These are phyloP conservation scores for Bathelium albidoporum DNA, from an alignment of 495 filamentous ascomycete genomes.

Conservation along the genomic window DNA sequence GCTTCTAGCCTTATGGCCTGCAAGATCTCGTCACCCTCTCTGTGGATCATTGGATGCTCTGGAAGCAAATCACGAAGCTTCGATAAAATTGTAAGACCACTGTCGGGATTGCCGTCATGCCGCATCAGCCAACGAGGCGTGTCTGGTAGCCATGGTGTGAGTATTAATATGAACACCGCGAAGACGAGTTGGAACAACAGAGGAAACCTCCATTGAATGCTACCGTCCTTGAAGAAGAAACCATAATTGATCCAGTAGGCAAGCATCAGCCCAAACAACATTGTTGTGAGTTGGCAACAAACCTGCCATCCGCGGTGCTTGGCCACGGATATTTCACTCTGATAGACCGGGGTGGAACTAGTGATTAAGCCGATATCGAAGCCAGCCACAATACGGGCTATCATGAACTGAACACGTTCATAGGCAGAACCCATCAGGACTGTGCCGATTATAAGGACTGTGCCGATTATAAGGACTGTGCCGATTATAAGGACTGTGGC, in stretches of 20 bases:
- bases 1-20: slow-evolving; percentile 7
- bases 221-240: slow-evolving; percentile 1
- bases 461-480: slow-evolving; percentile 9
- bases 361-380: slow-evolving; percentile 27
- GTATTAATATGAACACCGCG: slow-evolving; percentile 22
- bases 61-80: not conserved
- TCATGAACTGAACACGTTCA: slow-evolving; percentile 4
- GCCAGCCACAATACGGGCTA: slow-evolving; percentile 14
- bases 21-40: slow-evolving; percentile 9
- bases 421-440: slow-evolving; percentile 10
- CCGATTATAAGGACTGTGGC: slow-evolving; percentile 8
- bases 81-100: not conserved
- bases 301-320: slow-evolving; percentile 27
- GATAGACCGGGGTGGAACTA: slow-evolving; percentile 28
- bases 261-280: slow-evolving; percentile 26
- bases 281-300: slow-evolving; percentile 25
- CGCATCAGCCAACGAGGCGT: slow-evolving; percentile 30
- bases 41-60: slow-evolving; percentile 1
- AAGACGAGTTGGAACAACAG: slow-evolving; percentile 12
- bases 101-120: slow-evolving; percentile 12
- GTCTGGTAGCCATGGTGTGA: slow-evolving; percentile 26
- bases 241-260: slow-evolving; percentile 30
- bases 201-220: slow-evolving; percentile 9
- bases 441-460: slow-evolving; percentile 5
- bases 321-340: slow-evolving; percentile 25